Evolutionary conservation across 2,329 filamentous ascomycete species (phyloP).

Genomic region (Cordyceps tenuipes): DNA sequence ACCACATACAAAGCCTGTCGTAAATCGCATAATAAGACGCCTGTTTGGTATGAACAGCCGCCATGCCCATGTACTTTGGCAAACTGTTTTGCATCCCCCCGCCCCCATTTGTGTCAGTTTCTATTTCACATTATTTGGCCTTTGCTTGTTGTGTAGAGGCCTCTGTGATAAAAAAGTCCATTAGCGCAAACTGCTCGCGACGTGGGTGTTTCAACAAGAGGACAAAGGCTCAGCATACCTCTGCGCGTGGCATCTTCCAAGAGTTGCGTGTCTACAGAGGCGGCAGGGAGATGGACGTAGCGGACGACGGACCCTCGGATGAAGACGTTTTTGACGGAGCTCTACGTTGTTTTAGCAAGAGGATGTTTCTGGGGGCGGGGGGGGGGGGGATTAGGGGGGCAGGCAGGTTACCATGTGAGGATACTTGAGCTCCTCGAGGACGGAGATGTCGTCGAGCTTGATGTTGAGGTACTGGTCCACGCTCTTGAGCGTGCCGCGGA

Average conservation of each 20-base stretch:
- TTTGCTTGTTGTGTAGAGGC: constrained; percentile 50
- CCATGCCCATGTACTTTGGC: not conserved
- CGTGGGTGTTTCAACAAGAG: no score
- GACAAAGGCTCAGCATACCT: constrained; percentile 46
- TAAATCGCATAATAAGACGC: not conserved
- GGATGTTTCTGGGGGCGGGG: no score
- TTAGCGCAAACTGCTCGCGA: not conserved
- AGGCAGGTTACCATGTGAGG: constrained; percentile 65
- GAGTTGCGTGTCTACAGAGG: constrained; percentile 74
- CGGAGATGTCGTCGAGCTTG: constrained; percentile 91
- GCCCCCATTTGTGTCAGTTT: not conserved
- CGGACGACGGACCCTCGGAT: constrained; percentile 88
- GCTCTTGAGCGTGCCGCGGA: constrained; percentile 89
- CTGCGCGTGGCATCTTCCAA: constrained; percentile 86
- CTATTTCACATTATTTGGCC: constrained; percentile 32
- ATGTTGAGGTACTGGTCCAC: constrained; percentile 99
- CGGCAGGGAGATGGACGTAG: constrained; percentile 80
- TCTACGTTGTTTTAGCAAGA: constrained; percentile 28
- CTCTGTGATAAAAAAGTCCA: constrained; percentile 30
- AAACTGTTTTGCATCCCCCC: not conserved
- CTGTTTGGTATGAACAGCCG: not conserved
- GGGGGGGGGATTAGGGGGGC: not conserved
- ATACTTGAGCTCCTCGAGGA: constrained; percentile 89
- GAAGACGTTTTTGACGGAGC: constrained; percentile 89
- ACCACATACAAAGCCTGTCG: constrained; percentile 5